Conservation (phyloP, 75 land plant genomes). For the Sequoia sempervirens region DNA sequence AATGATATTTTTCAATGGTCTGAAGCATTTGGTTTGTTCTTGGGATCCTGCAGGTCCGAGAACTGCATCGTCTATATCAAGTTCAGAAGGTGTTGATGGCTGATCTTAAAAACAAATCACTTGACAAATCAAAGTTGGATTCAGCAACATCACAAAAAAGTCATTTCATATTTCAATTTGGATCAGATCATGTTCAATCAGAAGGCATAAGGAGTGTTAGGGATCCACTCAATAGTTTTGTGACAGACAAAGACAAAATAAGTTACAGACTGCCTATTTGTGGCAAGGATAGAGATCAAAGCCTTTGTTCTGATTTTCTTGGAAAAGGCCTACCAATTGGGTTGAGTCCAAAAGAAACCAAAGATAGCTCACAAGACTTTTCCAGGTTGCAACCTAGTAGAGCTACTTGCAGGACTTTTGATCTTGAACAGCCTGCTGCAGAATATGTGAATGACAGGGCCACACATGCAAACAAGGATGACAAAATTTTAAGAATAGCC, state of each 20-base stretch:
- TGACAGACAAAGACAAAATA: constrained; percentile 4
- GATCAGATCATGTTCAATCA: not conserved
- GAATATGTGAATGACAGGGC: constrained; percentile 16
- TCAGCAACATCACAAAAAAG: constrained; percentile 1
- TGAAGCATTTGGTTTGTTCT: not conserved
- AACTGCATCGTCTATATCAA: constrained; percentile 57
- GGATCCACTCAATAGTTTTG: not conserved
- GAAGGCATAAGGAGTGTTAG: constrained; percentile 1
- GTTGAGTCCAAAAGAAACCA: not conserved
- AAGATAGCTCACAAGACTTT: not conserved
- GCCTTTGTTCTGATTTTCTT: not conserved
- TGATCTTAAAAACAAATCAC: constrained; percentile 16
- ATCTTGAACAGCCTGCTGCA: constrained; percentile 30
- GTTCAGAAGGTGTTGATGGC: constrained; percentile 48
- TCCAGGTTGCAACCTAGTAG: constrained; percentile 6
- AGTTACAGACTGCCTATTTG: constrained; percentile 3
- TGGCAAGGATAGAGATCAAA: not conserved
- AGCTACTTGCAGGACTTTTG: constrained; percentile 14
- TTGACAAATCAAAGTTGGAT: not conserved
- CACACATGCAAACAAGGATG: not conserved
- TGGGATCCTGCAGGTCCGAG: constrained; percentile 33
- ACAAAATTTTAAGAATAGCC: constrained; percentile 13
- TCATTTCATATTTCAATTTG: constrained; percentile 7
- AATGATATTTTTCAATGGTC: not conserved
- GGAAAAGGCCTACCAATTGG: not conserved